Evolutionary conservation across 2,329 filamentous ascomycete genomes (phyloP).

Genomic region (Epicoccum nigrum): DNA sequence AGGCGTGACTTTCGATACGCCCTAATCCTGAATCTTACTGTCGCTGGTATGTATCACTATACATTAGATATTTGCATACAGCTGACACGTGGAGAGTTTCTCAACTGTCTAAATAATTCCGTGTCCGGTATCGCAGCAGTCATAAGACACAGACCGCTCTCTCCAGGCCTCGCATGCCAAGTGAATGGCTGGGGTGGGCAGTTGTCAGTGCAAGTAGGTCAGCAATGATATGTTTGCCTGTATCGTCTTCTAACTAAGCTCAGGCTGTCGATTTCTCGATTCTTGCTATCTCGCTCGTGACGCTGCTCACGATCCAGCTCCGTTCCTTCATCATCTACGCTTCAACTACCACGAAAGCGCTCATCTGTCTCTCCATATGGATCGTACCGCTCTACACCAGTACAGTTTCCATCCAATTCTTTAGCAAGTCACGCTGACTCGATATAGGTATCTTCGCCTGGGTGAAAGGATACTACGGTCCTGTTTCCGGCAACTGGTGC

Average conservation of each 20-base stretch:
- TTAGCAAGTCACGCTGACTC: neutral
- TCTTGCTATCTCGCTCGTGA: constrained; percentile 54
- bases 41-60: constrained; percentile 22
- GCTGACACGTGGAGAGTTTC: constrained; percentile 20
- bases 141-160: constrained; percentile 29
- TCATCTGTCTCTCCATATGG: constrained; percentile 51
- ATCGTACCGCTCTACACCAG: constrained; percentile 50
- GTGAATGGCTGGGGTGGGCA: constrained; percentile 56
- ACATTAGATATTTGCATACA: neutral
- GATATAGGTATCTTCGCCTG: constrained; percentile 14
- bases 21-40: constrained; percentile 30
- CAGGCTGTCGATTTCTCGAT: constrained; percentile 49
- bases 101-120: constrained; percentile 52
- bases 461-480: constrained; percentile 26
- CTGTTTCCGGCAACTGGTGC: constrained; percentile 57
- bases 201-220: constrained; percentile 52
- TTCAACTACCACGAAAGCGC: constrained; percentile 34
- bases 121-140: constrained; percentile 50
- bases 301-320: constrained; percentile 50
- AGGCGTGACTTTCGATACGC: constrained; percentile 30
- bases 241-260: neutral
- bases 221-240: no score
- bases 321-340: constrained; percentile 43
- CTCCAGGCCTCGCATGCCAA: constrained; percentile 45
- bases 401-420: constrained; percentile 7